These are phyloP conservation scores for Aphanomyces stellatus DNA, from an alignment of 352 stramenopile genomes.

Conservation along the genomic window DNA sequence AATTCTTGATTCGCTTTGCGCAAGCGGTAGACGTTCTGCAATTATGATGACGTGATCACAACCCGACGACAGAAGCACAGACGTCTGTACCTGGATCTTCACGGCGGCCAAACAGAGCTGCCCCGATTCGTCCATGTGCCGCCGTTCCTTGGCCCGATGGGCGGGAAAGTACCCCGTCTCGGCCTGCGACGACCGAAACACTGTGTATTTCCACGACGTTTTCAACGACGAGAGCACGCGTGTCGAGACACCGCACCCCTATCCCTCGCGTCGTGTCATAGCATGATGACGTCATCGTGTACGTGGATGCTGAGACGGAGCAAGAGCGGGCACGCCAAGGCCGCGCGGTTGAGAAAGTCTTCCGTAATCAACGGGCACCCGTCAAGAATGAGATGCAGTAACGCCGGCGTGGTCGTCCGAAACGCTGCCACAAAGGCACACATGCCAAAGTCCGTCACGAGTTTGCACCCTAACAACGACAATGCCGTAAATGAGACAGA, in stretches of 20 bases:
- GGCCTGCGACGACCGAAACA: conserved; percentile 25
- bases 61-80: background rate
- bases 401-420: conserved; percentile 27
- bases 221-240: conserved; percentile 51
- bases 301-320: conserved; percentile 56
- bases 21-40: conserved; percentile 51
- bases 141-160: conserved; percentile 54
- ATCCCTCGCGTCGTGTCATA: background rate
- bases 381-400: conserved; percentile 48
- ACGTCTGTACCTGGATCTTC: conserved; percentile 48
- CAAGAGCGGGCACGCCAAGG: conserved; percentile 52
- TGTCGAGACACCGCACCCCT: conserved; percentile 51
- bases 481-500: background rate
- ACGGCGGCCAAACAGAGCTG: conserved; percentile 45
- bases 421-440: conserved; percentile 47
- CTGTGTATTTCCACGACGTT: conserved; percentile 54
- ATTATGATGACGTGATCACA: background rate
- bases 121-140: conserved; percentile 48
- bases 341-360: conserved; percentile 47
- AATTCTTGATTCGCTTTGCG: conserved; percentile 32
- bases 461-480: background rate
- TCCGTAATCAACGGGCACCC: conserved; percentile 55
- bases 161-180: conserved; percentile 60
- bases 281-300: background rate
- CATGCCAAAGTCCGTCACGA: conserved; percentile 45